These are phyloP conservation scores for Colletotrichum sp. DNA, from an alignment of 2,329 filamentous ascomycete genomes.

Conservation along the genomic window DNA sequence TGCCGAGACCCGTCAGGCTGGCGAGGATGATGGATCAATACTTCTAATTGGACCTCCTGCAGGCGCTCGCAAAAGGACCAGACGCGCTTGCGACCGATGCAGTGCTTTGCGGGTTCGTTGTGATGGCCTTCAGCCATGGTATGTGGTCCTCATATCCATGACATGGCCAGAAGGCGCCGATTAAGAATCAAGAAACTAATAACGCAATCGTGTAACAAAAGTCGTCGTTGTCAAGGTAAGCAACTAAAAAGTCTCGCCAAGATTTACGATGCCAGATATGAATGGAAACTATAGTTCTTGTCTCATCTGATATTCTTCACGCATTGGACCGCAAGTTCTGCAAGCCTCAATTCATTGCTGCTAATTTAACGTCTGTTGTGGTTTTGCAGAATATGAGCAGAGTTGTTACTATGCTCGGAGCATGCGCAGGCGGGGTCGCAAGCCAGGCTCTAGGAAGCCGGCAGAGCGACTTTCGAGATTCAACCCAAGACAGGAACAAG, in stretches of 20 bases:
- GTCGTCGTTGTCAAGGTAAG: not conserved
- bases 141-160: not conserved
- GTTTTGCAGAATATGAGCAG: not conserved
- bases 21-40: not conserved
- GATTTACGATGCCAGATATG: not conserved
- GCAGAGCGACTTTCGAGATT: not conserved
- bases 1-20: not conserved
- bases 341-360: not conserved
- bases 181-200: not conserved
- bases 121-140: not conserved
- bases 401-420: not conserved
- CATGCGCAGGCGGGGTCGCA: not conserved
- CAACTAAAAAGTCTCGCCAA: not conserved
- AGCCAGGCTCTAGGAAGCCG: not conserved
- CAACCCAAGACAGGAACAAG: not conserved
- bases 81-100: not conserved
- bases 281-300: not conserved
- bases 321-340: not conserved
- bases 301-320: not conserved
- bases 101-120: not conserved
- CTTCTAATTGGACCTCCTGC: not conserved
- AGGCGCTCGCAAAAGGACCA: not conserved
- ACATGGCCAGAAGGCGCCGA: not conserved
- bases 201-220: not conserved
- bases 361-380: not conserved